Evolutionary conservation across 371 early-diverging fungal genomes (phyloP), one percentile per base, ranked within the genome.

Genomic region (Mortierella polycephala): DNA sequence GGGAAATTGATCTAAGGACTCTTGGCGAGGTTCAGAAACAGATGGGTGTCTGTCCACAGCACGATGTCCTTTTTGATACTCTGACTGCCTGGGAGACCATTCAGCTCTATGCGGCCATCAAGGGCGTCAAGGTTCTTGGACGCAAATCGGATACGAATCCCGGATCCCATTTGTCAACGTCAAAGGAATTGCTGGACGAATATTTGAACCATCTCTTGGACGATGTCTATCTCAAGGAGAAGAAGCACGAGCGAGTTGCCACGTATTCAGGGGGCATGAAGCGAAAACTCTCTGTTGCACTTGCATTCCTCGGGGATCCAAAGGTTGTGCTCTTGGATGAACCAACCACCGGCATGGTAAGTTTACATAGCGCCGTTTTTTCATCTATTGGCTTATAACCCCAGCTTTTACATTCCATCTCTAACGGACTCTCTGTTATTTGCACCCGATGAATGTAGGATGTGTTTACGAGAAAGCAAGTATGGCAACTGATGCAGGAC

Each of bases 281-380:
- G 76, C 89, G 94, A 40, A 86, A 91, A 40, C 80, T 93, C 45
- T 87, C 88, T 14, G 83, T 94, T 9, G 89, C 90, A 21, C 85
- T 92, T 45, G 88, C 91, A 0, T 88, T 91, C 52, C 83, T 95
- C 67, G 92, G 93, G 12, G 90, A 90, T 69, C 92, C 93, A 51
- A 81, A 81, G 58, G 84, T 93, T 45, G 83, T 92, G 5, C 85
- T 94, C 67, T 74, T 93, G 82, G 95, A 93, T 81, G 90, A 93
- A 67, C 90, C 90, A 2, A 90, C 92, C 3, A 90, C 88, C 1
- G 90, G 84, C 16, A 90, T 92, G 90, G 51, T 51, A 51, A 51
- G 51, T 51, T 18, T 9, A 2, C n/a, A 14, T 5, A 5, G n/a
- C 12, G 90, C 87, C 64, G 46, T 10, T 14, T 47, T 12, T 10